phyloP scores from a whole-genome alignment of 257 asterid species.

The Paulownia fortunei region DNA sequence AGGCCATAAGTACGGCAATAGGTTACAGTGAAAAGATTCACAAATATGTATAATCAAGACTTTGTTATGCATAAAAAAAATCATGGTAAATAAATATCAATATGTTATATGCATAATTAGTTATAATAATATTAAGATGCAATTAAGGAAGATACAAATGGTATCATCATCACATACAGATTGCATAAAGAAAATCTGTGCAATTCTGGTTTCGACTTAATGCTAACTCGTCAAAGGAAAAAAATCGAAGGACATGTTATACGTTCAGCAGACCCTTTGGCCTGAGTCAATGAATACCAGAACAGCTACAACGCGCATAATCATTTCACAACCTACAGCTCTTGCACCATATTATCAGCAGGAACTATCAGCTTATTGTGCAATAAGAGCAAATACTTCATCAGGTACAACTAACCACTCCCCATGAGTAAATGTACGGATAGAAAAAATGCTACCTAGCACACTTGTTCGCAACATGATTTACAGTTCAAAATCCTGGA shows the following conservation, averaged over 20 bases:
- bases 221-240: background rate
- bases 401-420: background rate
- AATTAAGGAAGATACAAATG: background rate
- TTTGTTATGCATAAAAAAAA: background rate
- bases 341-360: conserved; percentile 4
- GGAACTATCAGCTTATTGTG: background rate
- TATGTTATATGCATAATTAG: background rate
- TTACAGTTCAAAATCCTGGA: background rate
- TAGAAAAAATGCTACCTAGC: background rate
- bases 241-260: background rate
- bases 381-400: background rate
- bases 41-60: background rate
- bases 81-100: background rate
- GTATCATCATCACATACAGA: background rate
- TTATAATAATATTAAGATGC: background rate
- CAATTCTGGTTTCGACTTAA: background rate
- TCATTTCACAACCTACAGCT: background rate
- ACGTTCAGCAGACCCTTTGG: background rate
- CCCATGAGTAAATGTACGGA: background rate
- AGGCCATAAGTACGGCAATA: background rate
- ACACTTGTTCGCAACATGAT: background rate
- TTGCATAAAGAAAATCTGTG: background rate
- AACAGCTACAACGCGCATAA: background rate
- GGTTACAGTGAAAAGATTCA: background rate
- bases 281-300: background rate